Evolutionary conservation across 345 rosid species (phyloP), one percentile per base, ranked within the genome.

Genomic region (Brassica carinata): DNA sequence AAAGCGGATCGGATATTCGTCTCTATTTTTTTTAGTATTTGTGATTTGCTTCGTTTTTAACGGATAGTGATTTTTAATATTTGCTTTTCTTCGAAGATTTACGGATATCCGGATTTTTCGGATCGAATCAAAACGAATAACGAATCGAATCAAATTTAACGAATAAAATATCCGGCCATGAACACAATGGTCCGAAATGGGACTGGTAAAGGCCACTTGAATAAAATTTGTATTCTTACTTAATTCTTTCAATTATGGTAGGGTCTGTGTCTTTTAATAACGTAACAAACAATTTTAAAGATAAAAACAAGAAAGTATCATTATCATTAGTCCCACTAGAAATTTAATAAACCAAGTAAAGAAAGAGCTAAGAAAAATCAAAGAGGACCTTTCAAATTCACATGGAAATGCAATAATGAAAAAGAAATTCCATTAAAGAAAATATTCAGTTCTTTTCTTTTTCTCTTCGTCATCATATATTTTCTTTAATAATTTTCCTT

Each of bases 261-360:
- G 10, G 64, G 23, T 26, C 14, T 17, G 30, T 62, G 64, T 45
- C 14, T 64, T 71, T 40, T n/a, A 78, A 33, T 64, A 59, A 62
- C 75, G 63, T 77, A 31, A 51, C 33, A 71, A 64, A 71, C 59
- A 71, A 64, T 64, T 71, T 14, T 55, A 55, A 15, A 78, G 72
- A 34, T 57, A 65, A 18, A 79, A 66, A 79, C 45, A 53, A 27
- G 2, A 53, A 4, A 53, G 58, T 79, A 79, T 67, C 77, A 67
- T 79, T 79, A 73, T 79, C 73, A 73, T 40, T 58, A 73, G 78
- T 58, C 78, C 82, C 55, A 67, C 69, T 72, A 58, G 62, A 73
- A 73, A 67, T 59, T 10, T 79, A 65, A 73, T 72, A 2, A 69
- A 70, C 75, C 71, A 78, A 55, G 8, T 68, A 43, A 43, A 69